Evolutionary conservation across 2,329 filamentous ascomycete genomes (phyloP).

Genomic region (Xylaria sp.): DNA sequence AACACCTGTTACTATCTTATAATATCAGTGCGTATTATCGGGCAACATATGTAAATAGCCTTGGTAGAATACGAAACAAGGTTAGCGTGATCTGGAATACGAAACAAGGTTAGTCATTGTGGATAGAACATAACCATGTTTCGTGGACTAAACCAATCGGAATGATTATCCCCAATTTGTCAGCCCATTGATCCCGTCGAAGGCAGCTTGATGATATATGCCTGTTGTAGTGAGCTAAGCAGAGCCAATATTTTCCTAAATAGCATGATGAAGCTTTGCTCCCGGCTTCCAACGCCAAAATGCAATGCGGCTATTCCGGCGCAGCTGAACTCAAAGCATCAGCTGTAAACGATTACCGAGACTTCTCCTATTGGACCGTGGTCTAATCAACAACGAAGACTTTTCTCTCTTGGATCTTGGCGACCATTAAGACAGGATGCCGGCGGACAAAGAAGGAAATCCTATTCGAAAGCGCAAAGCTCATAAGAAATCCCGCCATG

Average conservation of each 20-base stretch:
- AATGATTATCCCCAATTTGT: neutral
- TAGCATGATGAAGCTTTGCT: neutral
- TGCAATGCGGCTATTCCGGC: neutral
- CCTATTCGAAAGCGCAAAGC: conserved; percentile 46
- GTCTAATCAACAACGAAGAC: neutral
- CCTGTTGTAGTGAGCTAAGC: neutral
- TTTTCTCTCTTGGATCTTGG: neutral
- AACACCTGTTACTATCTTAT: neutral
- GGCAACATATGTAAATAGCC: neutral
- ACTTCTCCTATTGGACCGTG: too few species aligned
- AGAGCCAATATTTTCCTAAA: neutral
- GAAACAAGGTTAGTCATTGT: conserved; percentile 26
- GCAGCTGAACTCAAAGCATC: neutral
- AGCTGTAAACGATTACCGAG: neutral
- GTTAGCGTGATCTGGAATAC: conserved; percentile 24
- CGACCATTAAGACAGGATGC: neutral
- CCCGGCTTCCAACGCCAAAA: neutral
- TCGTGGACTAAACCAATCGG: neutral
- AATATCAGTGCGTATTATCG: neutral
- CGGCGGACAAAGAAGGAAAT: neutral
- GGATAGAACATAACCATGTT: neutral
- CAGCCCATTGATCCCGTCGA: neutral
- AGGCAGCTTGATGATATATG: neutral
- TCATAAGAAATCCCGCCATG: conserved; percentile 64
- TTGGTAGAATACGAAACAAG: conserved; percentile 3